Conservation (phyloP, 805 yeast genomes). For the Torulaspora microellipsoides region DNA sequence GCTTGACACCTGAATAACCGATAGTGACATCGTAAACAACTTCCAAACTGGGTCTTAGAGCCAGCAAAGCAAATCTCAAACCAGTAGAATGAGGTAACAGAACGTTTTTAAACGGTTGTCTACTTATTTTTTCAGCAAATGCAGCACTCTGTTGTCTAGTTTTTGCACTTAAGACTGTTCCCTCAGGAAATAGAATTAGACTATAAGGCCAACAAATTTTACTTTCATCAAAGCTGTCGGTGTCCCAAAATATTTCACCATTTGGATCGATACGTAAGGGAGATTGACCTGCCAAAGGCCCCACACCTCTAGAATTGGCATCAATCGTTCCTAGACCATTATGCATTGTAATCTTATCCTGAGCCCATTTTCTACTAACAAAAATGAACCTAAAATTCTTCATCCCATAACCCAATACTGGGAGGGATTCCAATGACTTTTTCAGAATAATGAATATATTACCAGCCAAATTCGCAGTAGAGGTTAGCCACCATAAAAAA, state of each 20-base stretch:
- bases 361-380: constrained; percentile 76
- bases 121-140: constrained; percentile 51
- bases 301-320: constrained; percentile 54
- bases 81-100: constrained; percentile 85
- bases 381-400: constrained; percentile 68
- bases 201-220: constrained; percentile 51
- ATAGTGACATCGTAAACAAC: constrained; percentile 77
- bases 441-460: constrained; percentile 72
- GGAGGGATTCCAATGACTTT: constrained; percentile 62
- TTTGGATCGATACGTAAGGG: constrained; percentile 28
- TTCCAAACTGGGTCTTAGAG: constrained; percentile 49
- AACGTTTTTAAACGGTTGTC: constrained; percentile 53
- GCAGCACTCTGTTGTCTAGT: constrained; percentile 55
- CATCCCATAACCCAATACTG: constrained; percentile 85
- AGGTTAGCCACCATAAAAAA: constrained; percentile 78
- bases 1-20: constrained; percentile 68
- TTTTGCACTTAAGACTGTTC: constrained; percentile 73
- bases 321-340: constrained; percentile 54
- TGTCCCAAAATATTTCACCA: constrained; percentile 26
- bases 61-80: constrained; percentile 56
- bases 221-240: constrained; percentile 6
- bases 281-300: constrained; percentile 43
- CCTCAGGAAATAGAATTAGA: constrained; percentile 86
- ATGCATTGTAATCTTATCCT: constrained; percentile 52
- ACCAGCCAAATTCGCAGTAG: constrained; percentile 60